A percentile compares a stretch with the other conserved stretches of the same genome.
phyloP scores from a whole-genome alignment of 441 rosid species.

The Croton laevigatus region DNA sequence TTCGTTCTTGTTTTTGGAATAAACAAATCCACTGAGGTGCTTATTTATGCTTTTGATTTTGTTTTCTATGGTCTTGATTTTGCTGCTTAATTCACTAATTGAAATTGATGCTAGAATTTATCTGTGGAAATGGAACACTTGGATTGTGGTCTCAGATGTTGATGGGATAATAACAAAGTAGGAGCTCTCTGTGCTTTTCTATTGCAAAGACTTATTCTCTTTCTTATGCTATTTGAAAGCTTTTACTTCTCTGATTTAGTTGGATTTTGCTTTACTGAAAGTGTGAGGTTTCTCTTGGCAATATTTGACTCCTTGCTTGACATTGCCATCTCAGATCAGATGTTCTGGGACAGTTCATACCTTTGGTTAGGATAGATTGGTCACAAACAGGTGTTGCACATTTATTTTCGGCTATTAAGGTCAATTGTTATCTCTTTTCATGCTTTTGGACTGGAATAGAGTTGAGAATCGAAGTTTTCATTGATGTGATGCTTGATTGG shows the following conservation, averaged over 20 bases:
- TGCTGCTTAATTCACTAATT: too few relatives aligned
- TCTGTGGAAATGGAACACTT: slow-evolving; percentile 95
- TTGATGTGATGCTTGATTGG: not conserved
- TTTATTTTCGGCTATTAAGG: slow-evolving; percentile 92
- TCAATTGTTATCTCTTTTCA: slow-evolving; percentile 33
- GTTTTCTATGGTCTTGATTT: too few relatives aligned
- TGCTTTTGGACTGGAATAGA: slow-evolving; percentile 6
- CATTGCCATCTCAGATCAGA: slow-evolving; percentile 66
- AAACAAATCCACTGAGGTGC: too few relatives aligned
- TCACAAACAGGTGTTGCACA: slow-evolving; percentile 93
- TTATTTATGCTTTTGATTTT: too few relatives aligned
- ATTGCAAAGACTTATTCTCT: too few relatives aligned
- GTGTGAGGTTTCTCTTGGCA: slow-evolving; percentile 12
- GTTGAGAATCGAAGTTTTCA: not conserved
- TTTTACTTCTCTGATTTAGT: slow-evolving; percentile 3
- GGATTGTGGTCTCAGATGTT: slow-evolving; percentile 90
- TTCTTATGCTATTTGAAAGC: not conserved
- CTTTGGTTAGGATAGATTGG: slow-evolving; percentile 89
- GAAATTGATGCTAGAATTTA: too few relatives aligned
- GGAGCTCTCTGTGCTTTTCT: slow-evolving; percentile 24
- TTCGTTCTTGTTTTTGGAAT: too few relatives aligned
- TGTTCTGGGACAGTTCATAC: slow-evolving; percentile 99
- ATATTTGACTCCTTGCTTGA: slow-evolving; percentile 16
- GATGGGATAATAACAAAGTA: slow-evolving; percentile 98
- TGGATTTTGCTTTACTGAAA: slow-evolving; percentile 8